These are phyloP conservation scores for Stachybotrys chartarum DNA, from an alignment of 2,329 filamentous ascomycete species.

Conservation along the genomic window DNA sequence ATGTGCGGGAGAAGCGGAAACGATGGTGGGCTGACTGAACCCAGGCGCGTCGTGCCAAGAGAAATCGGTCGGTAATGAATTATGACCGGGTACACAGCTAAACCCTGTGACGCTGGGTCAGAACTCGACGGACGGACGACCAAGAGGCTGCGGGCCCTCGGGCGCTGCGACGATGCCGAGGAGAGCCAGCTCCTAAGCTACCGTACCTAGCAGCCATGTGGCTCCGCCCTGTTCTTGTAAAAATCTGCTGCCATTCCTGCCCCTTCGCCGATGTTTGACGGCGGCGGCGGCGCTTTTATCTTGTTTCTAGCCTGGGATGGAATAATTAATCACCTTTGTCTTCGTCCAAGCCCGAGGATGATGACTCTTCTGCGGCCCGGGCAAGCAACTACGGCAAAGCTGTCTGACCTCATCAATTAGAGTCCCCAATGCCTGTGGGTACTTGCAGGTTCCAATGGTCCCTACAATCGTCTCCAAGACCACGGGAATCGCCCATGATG, in stretches of 20 bases:
- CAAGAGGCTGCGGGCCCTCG: neutral
- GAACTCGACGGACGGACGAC: neutral
- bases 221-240: neutral
- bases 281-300: neutral
- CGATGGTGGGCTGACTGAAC: too few species aligned
- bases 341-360: too few species aligned
- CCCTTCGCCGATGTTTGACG: neutral
- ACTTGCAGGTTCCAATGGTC: too few species aligned
- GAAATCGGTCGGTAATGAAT: too few species aligned
- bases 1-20: too few species aligned
- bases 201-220: neutral
- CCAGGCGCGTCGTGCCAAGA: too few species aligned
- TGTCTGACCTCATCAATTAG: too few species aligned
- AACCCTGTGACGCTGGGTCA: neutral
- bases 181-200: neutral
- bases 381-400: too few species aligned
- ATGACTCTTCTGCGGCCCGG: too few species aligned
- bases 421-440: too few species aligned
- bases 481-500: neutral
- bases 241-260: too few species aligned
- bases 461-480: neutral
- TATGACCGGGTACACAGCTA: neutral
- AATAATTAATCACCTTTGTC: neutral
- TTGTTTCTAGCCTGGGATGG: neutral
- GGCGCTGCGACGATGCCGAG: neutral